Evolutionary conservation across 2,329 filamentous ascomycete species (phyloP), one percentile per base, ranked within the genome.

Genomic region (Emmonsiellopsis sp.): DNA sequence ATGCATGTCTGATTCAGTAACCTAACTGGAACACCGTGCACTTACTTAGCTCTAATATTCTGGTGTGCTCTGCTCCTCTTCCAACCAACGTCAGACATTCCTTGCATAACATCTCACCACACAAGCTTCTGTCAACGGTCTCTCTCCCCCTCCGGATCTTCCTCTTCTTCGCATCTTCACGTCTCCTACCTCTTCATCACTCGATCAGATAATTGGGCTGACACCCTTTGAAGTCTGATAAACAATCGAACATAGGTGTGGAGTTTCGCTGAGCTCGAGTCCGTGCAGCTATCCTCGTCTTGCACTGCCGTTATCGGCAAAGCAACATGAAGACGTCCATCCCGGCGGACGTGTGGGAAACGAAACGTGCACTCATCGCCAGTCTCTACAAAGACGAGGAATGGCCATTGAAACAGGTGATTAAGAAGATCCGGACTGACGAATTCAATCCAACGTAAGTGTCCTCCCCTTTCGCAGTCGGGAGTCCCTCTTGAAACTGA

Each of bases 341-440:
- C 47, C 65, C 71, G 8, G 68, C 71, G 3, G 69, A 72, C 50
- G 66, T 72, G 36, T 73, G 71, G 71, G 71, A 73, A 61, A 70
- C 65, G 61, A 73, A 72, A 58, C 71, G 68, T 54, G 61, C 64
- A 2, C 58, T 71, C 56, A 73, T 73, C 57, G 64, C 69, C 43
- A 66, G 65, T 37, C 57, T 72, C 42, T 73, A 73, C 52, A 71
- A 69, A 61, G 70, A 71, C 32, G 70, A 73, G 52, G 70, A 73
- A 66, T 73, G 70, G 70, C 71, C 71, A 5, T 59, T 73, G 50
- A 72, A 73, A 54, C 70, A 73, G 52, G 71, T 73, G 50, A 73
- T 72, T 52, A 72, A 73, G 58, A 66, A 71, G 59, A 71, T 73
- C 39, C 69, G 71, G 13, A 68, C 68, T 5, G 63, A 67, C 21